Evolutionary conservation across 768 basidiomycete genomes (phyloP).

Genomic region (Boletus sp.): DNA sequence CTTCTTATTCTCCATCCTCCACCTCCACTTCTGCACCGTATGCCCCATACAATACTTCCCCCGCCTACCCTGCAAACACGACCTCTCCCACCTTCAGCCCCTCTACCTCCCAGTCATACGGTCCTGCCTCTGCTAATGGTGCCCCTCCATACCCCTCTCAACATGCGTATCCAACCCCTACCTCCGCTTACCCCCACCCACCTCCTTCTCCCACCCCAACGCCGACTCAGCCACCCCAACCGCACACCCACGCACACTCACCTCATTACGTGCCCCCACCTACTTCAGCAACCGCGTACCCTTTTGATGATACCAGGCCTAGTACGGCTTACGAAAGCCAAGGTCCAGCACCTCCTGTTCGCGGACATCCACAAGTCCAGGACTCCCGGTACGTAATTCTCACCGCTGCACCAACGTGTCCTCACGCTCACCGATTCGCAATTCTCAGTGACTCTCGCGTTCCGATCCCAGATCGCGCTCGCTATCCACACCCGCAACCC

Average conservation of each 20-base stretch:
- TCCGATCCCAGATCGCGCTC: conserved; percentile 20
- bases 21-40: conserved; percentile 18
- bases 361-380: conserved; percentile 21
- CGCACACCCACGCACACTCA: conserved; percentile 18
- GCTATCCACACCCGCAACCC: conserved; percentile 19
- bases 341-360: conserved; percentile 9
- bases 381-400: conserved; percentile 23
- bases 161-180: conserved; percentile 23
- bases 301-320: conserved; percentile 23
- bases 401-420: not conserved
- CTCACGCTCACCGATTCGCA: conserved; percentile 13
- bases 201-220: conserved; percentile 32
- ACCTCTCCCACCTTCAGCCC: conserved; percentile 27
- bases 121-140: conserved; percentile 9
- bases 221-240: conserved; percentile 26
- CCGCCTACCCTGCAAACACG: conserved; percentile 17
- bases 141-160: conserved; percentile 17
- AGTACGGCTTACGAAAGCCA: conserved; percentile 20
- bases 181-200: conserved; percentile 28
- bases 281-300: conserved; percentile 17
- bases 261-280: conserved; percentile 25
- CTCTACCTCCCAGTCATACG: conserved; percentile 21
- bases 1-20: conserved; percentile 18
- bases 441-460: conserved; percentile 24
- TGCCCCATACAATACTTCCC: conserved; percentile 20